Evolutionary conservation across 176 grass and related monocot genomes (phyloP), one percentile per base, ranked within the genome.

Genomic region (Paspalum notatum): DNA sequence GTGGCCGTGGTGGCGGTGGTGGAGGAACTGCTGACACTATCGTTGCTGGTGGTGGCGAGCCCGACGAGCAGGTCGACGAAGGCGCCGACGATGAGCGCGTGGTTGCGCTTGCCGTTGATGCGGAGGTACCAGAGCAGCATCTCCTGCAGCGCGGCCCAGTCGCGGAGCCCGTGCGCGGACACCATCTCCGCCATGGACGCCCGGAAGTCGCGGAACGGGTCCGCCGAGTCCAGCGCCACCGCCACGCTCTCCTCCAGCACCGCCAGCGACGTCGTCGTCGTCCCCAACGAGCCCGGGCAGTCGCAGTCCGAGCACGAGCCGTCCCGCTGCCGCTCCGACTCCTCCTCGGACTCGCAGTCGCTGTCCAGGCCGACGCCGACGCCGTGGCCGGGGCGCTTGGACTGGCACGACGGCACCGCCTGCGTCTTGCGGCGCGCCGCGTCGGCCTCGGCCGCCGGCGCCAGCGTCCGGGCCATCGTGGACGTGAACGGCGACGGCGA

Each of bases 101-200:
- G 96, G 68, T 94, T 93, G 84, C 88, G 91, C 72, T 90, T 93
- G 48, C 84, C 79, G 80, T 98, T 98, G 75, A 93, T 81, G 21
- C 90, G 87, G 45, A 98, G 75, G 60, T 98, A 98, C 82, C 92
- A 98, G 0, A 87, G 56, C 55, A 98, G 86, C 57, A 98, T 80
- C 67, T 93, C 92, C 76, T 98, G 88, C 1, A 98, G 78, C 12
- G 67, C 7, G 0, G 78, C 57, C 96, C 92, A 95, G 68, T 87
- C 72, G 11, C 78, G 86, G 50, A 98, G 80, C 2, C 90, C 90
- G 61, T 98, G 92, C 52, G 90, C 90, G 0, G 79, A 20, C 71
- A 95, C 96, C 96, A 98, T 93, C 87, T 98, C 96, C 84, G 88
- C 86, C 96, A 98, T 98, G 37, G 96, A 98, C 77, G 68, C 60